Evolutionary conservation across 1,284 basidiomycete species (phyloP).

Genomic region (Cutaneotrichosporon mucoides): DNA sequence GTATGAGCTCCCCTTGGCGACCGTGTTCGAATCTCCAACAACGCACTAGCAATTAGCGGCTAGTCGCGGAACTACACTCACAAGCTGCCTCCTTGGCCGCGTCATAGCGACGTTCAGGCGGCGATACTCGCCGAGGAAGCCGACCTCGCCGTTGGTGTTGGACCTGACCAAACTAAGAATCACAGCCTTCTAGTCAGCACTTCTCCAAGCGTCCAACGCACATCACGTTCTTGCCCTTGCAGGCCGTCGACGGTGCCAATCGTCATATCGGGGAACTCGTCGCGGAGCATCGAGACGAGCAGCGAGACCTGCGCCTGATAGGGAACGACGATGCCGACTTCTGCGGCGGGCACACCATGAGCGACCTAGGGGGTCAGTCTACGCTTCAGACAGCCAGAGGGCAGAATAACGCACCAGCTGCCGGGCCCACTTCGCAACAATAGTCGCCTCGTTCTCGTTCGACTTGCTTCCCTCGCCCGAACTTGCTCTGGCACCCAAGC

Average conservation of each 20-base stretch:
- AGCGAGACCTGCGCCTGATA: conserved; percentile 90
- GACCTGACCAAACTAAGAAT: conserved; percentile 84
- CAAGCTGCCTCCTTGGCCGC: conserved; percentile 79
- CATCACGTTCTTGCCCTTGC: conserved; percentile 73
- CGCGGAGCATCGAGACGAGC: conserved; percentile 66
- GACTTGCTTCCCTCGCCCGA: conserved; percentile 76
- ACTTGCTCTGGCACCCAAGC: conserved; percentile 24
- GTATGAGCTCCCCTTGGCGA: conserved; percentile 73
- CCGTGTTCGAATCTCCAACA: conserved; percentile 84
- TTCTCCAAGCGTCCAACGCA: conserved; percentile 1
- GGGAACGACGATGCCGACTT: conserved; percentile 90
- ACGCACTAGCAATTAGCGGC: conserved; percentile 59
- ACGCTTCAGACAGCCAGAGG: too few species aligned
- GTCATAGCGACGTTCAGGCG: conserved; percentile 95
- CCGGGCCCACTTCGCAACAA: conserved; percentile 77
- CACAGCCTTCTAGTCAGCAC: conserved; percentile 57
- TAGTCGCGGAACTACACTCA: conserved; percentile 45
- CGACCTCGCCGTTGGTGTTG: conserved; percentile 77
- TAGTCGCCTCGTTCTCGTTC: conserved; percentile 87
- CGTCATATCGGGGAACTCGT: conserved; percentile 68
- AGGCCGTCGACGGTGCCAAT: conserved; percentile 90
- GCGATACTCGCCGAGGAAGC: conserved; percentile 85
- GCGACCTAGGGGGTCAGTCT: conserved; percentile 53
- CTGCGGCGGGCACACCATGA: conserved; percentile 63
- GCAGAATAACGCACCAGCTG: conserved; percentile 56